Evolutionary conservation across 2,329 filamentous ascomycete genomes (phyloP).

Genomic region (Emergomyces africanus): DNA sequence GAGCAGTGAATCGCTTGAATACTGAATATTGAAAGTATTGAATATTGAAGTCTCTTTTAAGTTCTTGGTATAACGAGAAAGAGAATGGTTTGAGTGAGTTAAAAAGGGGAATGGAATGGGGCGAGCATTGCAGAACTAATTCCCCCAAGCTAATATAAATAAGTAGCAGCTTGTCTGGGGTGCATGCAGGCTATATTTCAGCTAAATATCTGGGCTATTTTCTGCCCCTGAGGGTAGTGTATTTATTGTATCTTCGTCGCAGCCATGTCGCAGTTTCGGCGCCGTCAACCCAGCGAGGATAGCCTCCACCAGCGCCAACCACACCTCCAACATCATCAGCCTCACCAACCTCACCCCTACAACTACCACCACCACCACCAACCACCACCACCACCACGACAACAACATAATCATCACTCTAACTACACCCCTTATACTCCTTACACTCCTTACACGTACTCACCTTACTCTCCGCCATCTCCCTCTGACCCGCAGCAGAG

Average conservation of each 20-base stretch:
- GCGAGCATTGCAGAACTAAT: neutral
- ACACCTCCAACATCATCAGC: neutral
- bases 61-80: neutral
- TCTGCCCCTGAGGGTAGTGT: neutral
- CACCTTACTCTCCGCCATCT: neutral
- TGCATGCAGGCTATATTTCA: neutral
- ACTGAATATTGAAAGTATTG: too few species aligned
- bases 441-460: neutral
- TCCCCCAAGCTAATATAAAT: neutral
- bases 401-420: neutral
- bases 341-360: neutral
- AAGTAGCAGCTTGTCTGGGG: neutral
- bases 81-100: neutral
- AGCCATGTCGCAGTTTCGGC: conserved; percentile 25
- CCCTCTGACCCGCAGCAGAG: conserved; percentile 2
- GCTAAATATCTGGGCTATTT: neutral
- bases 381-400: conserved; percentile 13
- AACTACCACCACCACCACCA: conserved; percentile 11
- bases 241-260: conserved; percentile 3
- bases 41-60: neutral
- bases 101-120: neutral
- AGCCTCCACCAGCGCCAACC: neutral
- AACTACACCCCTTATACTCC: conserved; percentile 1
- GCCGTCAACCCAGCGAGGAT: conserved; percentile 12
- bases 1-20: neutral